phyloP scores from a whole-genome alignment of 1,284 basidiomycete genomes.

The Heimioporus retisporus region DNA sequence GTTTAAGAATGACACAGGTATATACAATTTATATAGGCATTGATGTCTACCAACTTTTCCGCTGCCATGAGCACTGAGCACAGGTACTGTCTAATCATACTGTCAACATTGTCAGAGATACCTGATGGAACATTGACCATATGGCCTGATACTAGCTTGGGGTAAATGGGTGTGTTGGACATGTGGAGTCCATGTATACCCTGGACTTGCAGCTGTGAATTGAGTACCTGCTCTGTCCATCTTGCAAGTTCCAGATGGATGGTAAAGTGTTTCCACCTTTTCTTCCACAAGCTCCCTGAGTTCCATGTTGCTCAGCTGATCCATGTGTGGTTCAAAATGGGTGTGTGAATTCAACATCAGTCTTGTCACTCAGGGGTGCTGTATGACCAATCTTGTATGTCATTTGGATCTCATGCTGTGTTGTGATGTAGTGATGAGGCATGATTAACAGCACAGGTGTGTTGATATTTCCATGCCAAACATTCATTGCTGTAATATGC shows the following conservation, averaged over 20 bases:
- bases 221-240: conserved; percentile 64
- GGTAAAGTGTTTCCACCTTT: conserved; percentile 68
- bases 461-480: no score
- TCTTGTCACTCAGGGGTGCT: conserved; percentile 57
- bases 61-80: conserved; percentile 59
- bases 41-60: conserved; percentile 70
- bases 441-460: no score
- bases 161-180: conserved; percentile 70
- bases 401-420: conserved; percentile 63
- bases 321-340: conserved; percentile 57
- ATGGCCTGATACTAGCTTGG: conserved; percentile 68
- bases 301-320: conserved; percentile 53
- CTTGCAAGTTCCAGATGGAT: conserved; percentile 66
- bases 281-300: conserved; percentile 55
- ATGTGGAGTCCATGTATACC: conserved; percentile 60
- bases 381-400: conserved; percentile 60
- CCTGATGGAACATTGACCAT: conserved; percentile 54
- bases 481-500: no score
- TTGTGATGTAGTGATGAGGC: conserved; percentile 55
- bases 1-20: not conserved
- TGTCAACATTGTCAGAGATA: not conserved
- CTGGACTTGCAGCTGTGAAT: conserved; percentile 59
- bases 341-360: conserved; percentile 54
- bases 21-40: not conserved
- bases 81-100: conserved; percentile 61